Conservation (phyloP, 306 rosid species). For the Inga leiocalycina region DNA sequence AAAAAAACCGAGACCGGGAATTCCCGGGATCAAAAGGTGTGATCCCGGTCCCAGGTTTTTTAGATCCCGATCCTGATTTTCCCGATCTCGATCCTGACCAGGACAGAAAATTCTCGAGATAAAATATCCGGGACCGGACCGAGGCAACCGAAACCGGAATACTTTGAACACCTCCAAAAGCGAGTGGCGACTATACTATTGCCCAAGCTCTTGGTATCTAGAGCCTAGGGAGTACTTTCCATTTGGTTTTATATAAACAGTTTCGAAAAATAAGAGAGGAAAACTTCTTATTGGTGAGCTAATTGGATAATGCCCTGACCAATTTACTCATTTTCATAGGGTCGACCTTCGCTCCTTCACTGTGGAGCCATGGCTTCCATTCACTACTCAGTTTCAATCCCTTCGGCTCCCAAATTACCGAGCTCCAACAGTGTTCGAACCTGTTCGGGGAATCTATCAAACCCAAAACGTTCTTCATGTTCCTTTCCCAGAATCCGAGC, state of each 20-base stretch:
- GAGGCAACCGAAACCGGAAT: no score
- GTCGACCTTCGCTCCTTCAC: not conserved
- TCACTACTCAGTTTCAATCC: constrained; percentile 44
- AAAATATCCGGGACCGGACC: no score
- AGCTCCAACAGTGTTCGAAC: constrained; percentile 20
- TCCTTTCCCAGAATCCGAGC: constrained; percentile 48
- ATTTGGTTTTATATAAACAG: not conserved
- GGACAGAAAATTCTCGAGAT: no score
- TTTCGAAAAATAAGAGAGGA: not conserved
- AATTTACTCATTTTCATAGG: not conserved
- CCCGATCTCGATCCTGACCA: no score
- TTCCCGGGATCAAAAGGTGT: no score
- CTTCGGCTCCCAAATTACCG: constrained; percentile 37
- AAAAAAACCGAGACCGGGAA: no score
- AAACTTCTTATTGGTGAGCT: not conserved
- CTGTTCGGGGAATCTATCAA: constrained; percentile 20
- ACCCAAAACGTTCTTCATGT: constrained; percentile 14
- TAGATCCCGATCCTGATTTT: no score
- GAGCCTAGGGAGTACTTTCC: not conserved
- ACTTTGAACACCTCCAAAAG: no score
- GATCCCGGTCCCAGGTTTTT: no score
- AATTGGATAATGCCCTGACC: not conserved
- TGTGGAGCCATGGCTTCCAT: constrained; percentile 53
- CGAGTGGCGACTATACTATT: no score
- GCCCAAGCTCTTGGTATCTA: no score